phyloP scores from a whole-genome alignment of 495 filamentous ascomycete species.

The Neurospora tetraspora region DNA sequence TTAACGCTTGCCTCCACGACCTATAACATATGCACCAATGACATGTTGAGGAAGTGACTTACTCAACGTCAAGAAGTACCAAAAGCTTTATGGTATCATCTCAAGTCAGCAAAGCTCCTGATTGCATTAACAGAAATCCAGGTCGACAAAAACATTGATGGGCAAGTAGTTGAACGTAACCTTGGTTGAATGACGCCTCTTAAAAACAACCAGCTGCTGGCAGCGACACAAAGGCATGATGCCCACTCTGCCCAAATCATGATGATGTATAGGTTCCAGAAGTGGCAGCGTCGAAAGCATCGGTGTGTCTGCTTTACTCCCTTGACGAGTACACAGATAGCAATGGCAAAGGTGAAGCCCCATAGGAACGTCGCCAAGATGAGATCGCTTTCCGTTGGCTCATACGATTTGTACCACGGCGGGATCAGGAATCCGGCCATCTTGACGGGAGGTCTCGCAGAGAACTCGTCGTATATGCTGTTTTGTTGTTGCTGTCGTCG shows the following conservation, averaged over 20 bases:
- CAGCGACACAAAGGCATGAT: conserved; percentile 6
- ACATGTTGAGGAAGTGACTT: background rate
- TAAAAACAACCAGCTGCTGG: conserved; percentile 19
- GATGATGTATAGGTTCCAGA: conserved; percentile 15
- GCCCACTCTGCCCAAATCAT: conserved; percentile 23
- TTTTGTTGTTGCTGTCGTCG: background rate
- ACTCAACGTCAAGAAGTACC: conserved; percentile 16
- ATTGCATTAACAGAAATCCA: background rate
- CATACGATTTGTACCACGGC: conserved; percentile 8
- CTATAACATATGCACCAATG: background rate
- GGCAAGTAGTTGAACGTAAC: conserved; percentile 7
- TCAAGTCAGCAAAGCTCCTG: background rate
- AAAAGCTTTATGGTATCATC: conserved; percentile 1
- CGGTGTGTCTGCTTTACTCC: conserved; percentile 16
- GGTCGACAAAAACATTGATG: background rate
- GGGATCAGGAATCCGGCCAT: conserved; percentile 14
- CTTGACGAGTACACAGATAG: conserved; percentile 11
- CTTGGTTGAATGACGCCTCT: conserved; percentile 12
- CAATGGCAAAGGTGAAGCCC: conserved; percentile 18
- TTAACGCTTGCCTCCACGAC: background rate
- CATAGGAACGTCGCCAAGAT: conserved; percentile 20
- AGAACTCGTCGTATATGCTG: background rate
- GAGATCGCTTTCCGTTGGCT: conserved; percentile 7
- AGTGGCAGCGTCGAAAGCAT: conserved; percentile 7
- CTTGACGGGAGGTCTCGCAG: background rate